A percentile compares a stretch with the other conserved stretches of the same genome.
Evolutionary conservation across 495 filamentous ascomycete genomes (phyloP).

Genomic region (Aspergillus kassunensis): DNA sequence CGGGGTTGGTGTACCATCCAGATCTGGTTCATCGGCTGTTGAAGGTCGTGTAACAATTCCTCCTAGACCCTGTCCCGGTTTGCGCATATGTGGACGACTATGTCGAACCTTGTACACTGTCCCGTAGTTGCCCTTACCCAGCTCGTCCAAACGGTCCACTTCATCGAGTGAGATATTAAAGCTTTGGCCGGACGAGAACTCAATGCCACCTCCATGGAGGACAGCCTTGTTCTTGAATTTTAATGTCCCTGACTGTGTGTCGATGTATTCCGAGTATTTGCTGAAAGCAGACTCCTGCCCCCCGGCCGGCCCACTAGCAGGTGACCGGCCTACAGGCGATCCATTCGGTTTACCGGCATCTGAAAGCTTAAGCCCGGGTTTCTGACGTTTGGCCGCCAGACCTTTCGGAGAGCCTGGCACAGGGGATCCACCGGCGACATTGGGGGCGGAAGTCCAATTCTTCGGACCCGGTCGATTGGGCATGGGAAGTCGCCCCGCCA

Average conservation of each 20-base stretch:
- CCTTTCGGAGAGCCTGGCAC: slow-evolving; percentile 40
- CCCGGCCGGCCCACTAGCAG: slow-evolving; percentile 19
- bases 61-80: slow-evolving; percentile 71
- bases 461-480: slow-evolving; percentile 34
- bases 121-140: slow-evolving; percentile 98
- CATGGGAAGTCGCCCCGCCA: slow-evolving; percentile 39
- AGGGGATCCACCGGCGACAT: slow-evolving; percentile 26
- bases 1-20: slow-evolving; percentile 10
- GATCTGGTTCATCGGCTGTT: slow-evolving; percentile 21
- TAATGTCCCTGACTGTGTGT: slow-evolving; percentile 84
- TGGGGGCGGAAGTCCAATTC: slow-evolving; percentile 52
- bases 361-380: slow-evolving; percentile 48
- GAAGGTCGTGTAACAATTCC: slow-evolving; percentile 48
- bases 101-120: slow-evolving; percentile 97
- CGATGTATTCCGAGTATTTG: slow-evolving; percentile 89
- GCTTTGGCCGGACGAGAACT: slow-evolving; percentile 83
- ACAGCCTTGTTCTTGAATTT: slow-evolving; percentile 92
- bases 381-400: slow-evolving; percentile 51
- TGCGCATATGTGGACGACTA: slow-evolving; percentile 70
- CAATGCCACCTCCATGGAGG: slow-evolving; percentile 80
- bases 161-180: slow-evolving; percentile 96
- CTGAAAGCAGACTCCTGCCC: slow-evolving; percentile 65
- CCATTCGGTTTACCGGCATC: slow-evolving; percentile 40
- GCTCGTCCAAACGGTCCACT: slow-evolving; percentile 88
- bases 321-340: slow-evolving; percentile 14